A percentile compares a stretch with the other conserved stretches of the same genome.
Conservation (phyloP, 1,284 basidiomycete species). For the Pterulicium gracile region DNA sequence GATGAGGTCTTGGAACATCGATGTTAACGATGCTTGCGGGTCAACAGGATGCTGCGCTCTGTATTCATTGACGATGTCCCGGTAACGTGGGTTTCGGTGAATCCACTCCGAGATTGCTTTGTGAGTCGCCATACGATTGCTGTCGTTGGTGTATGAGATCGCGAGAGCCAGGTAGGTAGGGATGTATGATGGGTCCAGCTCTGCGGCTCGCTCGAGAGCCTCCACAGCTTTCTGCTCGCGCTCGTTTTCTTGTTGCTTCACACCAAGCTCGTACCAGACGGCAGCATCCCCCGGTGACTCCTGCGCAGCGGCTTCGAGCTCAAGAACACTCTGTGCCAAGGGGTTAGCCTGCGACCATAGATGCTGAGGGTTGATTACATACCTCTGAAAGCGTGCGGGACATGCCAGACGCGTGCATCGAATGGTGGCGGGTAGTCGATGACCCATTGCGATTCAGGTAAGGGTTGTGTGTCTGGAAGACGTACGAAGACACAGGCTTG, state of each 20-base stretch:
- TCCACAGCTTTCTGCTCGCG: conserved; percentile 86
- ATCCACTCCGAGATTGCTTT: conserved; percentile 83
- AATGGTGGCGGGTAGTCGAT: conserved; percentile 43
- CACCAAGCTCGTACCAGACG: conserved; percentile 88
- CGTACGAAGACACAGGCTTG: conserved; percentile 48
- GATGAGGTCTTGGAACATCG: conserved; percentile 40
- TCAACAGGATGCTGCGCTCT: conserved; percentile 15
- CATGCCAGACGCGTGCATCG: conserved; percentile 31
- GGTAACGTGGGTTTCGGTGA: conserved; percentile 44
- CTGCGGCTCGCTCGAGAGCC: conserved; percentile 74
- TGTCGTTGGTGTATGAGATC: conserved; percentile 90
- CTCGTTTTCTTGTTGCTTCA: conserved; percentile 98
- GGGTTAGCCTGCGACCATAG: conserved; percentile 3
- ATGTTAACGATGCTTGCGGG: conserved; percentile 21
- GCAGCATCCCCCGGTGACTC: conserved; percentile 58
- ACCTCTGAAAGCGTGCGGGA: conserved; percentile 49
- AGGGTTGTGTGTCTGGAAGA: conserved; percentile 78
- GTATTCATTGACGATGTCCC: conserved; percentile 30
- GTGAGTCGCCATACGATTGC: conserved; percentile 62
- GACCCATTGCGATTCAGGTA: conserved; percentile 56
- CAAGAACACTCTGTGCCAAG: conserved; percentile 60
- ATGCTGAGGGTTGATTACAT: conserved; percentile 16
- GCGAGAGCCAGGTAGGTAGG: conserved; percentile 88
- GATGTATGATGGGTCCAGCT: conserved; percentile 69
- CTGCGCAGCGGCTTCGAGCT: conserved; percentile 87